phyloP scores from a whole-genome alignment of 1,284 basidiomycete genomes.

The Phenoliferia sp. region DNA sequence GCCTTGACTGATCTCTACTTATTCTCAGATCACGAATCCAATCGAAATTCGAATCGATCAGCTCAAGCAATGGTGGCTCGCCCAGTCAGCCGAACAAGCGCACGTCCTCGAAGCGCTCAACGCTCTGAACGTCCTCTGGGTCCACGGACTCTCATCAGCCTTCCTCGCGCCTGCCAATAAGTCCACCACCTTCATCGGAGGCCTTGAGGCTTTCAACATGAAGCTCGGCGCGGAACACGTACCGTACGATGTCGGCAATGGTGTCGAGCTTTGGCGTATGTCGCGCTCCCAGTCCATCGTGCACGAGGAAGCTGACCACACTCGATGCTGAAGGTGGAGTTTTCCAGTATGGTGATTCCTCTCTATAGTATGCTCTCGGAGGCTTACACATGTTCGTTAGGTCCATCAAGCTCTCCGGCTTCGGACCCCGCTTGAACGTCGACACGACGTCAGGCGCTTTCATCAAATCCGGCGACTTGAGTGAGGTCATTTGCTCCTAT shows the following conservation, averaged over 20 bases:
- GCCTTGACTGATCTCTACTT: neutral
- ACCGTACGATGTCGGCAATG: neutral
- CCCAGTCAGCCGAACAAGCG: neutral
- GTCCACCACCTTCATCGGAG: constrained; percentile 5
- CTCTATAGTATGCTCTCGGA: neutral
- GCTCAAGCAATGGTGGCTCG: constrained; percentile 1
- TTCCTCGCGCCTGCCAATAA: constrained; percentile 2
- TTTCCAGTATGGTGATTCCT: constrained; percentile 10
- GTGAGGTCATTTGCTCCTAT: neutral
- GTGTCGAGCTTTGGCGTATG: constrained; percentile 3
- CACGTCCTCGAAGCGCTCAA: constrained; percentile 8
- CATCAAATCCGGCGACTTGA: constrained; percentile 3
- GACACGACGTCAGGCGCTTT: constrained; percentile 16
- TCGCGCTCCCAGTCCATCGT: neutral
- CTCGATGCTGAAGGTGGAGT: constrained; percentile 5
- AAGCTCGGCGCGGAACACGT: neutral
- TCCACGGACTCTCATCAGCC: constrained; percentile 7
- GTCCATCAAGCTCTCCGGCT: constrained; percentile 1
- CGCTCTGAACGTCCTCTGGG: constrained; percentile 16
- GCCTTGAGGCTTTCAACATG: neutral
- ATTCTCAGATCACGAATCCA: constrained; percentile 2
- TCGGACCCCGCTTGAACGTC: constrained; percentile 7
- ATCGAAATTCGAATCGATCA: constrained; percentile 4
- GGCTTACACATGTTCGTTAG: neutral
- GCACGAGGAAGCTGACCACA: neutral